Evolutionary conservation across 495 filamentous ascomycete genomes (phyloP).

Genomic region (Lasiosphaeria hispida): DNA sequence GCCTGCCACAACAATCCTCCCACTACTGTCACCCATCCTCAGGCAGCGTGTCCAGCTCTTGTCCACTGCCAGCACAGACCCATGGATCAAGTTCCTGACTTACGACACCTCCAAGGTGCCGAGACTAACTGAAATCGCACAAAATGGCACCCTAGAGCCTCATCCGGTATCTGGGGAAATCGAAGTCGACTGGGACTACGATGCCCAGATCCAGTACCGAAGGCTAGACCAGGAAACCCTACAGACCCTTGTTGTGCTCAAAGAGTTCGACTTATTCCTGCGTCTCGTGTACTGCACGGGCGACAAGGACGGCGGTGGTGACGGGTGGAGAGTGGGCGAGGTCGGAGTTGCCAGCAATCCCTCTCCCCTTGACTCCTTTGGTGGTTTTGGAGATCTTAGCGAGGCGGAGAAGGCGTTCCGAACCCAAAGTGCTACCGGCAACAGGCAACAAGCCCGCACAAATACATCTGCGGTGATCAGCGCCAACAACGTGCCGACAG

Average conservation of each 20-base stretch:
- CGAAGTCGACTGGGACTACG: constrained; percentile 62
- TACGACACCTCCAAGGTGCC: constrained; percentile 72
- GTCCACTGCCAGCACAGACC: constrained; percentile 61
- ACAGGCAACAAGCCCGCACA: constrained; percentile 2
- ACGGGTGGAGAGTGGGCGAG: constrained; percentile 84
- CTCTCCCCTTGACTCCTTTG: constrained; percentile 40
- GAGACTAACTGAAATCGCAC: constrained; percentile 62
- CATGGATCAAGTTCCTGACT: constrained; percentile 88
- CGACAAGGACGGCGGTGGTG: constrained; percentile 64
- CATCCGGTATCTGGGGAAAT: constrained; percentile 93
- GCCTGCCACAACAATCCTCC: constrained; percentile 74
- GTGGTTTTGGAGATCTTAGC: constrained; percentile 36
- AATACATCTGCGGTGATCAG: background rate
- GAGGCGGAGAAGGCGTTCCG: constrained; percentile 46
- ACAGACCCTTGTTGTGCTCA: constrained; percentile 60
- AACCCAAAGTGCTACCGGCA: constrained; percentile 25
- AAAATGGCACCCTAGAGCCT: constrained; percentile 69
- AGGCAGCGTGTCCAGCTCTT: constrained; percentile 83
- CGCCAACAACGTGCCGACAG: constrained; percentile 15
- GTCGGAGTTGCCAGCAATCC: constrained; percentile 57
- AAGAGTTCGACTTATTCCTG: constrained; percentile 54
- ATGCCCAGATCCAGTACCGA: constrained; percentile 65
- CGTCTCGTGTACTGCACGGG: constrained; percentile 50
- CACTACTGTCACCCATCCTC: constrained; percentile 84
- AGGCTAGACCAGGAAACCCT: constrained; percentile 84